phyloP scores from a whole-genome alignment of 768 basidiomycete species.

The Mycena vulgaris region DNA sequence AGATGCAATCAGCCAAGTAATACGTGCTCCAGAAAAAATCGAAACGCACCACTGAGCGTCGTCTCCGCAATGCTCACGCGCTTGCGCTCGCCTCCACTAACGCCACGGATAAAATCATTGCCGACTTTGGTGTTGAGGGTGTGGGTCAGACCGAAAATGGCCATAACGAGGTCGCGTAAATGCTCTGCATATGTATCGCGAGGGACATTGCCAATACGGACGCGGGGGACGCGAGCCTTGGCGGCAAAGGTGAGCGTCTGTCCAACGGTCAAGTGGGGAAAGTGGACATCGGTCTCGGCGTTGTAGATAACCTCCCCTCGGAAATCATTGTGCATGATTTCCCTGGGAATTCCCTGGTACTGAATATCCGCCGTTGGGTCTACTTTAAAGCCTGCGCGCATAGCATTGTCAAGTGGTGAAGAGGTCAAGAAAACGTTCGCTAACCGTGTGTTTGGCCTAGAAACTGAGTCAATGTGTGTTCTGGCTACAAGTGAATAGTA shows the following conservation, averaged over 20 bases:
- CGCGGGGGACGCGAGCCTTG: constrained; percentile 61
- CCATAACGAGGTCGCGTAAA: constrained; percentile 61
- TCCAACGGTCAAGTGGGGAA: constrained; percentile 64
- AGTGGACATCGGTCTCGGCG: constrained; percentile 63
- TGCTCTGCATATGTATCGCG: constrained; percentile 53
- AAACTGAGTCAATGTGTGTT: background rate
- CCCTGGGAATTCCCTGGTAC: constrained; percentile 57
- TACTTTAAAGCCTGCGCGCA: constrained; percentile 25
- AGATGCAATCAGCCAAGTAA: background rate
- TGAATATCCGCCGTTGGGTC: constrained; percentile 27
- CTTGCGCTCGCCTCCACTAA: constrained; percentile 72
- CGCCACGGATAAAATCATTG: constrained; percentile 70
- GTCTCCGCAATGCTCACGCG: constrained; percentile 74
- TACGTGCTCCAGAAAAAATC: background rate
- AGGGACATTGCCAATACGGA: constrained; percentile 51
- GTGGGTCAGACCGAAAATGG: constrained; percentile 73
- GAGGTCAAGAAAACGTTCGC: background rate
- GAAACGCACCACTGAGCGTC: constrained; percentile 54
- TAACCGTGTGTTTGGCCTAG: constrained; percentile 51
- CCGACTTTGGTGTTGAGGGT: constrained; percentile 75
- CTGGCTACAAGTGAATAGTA: background rate
- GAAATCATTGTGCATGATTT: constrained; percentile 62
- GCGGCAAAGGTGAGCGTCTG: constrained; percentile 68
- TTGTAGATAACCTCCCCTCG: constrained; percentile 63
- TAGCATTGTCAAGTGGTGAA: background rate